Base-by-base conservation (phyloP, 2,329 filamentous ascomycete species). In the Setomelanomma holmii region DNA sequence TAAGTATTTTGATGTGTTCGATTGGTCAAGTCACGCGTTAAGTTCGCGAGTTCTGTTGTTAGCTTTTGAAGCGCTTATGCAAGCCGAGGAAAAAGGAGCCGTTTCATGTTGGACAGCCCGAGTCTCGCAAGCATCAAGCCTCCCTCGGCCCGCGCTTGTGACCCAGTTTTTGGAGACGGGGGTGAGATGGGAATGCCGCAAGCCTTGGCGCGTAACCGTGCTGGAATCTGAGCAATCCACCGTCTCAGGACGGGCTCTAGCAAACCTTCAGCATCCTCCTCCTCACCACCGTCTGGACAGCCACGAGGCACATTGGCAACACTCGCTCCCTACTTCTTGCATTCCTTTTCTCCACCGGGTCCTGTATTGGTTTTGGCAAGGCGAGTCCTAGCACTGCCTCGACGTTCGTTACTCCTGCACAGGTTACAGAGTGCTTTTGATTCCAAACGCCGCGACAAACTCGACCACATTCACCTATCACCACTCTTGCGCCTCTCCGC, bases 241-340 rank as follows among this genome's bases (percentile, higher is more conserved):
- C 24, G 40, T 44, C 27, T 44, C 50, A 49, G 48, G 38, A 53
- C 14, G 8, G 54, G n/a, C 40, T 56, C 53, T 50, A 58, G 58
- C 54, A 50, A 60, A 58, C 55, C 56, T 44, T 47, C 53, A 45
- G 55, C 51, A 55, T 42, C 45, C 16, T 45, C 45, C 49, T 53
- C 55, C 53, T 60, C 54, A 61, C 54, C 53, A 54, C 59, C 51
- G 58, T 58, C 59, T 52, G 55, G 40, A 35, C 23, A 54, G 40
- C 51, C 36, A 41, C 48, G 39, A 47, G 36, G 46, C 55, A 36
- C 40, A 27, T 40, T 47, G 38, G 43, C 46, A 44, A 39, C 20
- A 14, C 49, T 58, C 56, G 48, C 49, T 56, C 55, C 48, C 53
- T 58, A 53, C 45, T 54, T 30, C 40, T 44, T 23, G 36, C 50